These are phyloP conservation scores for Ceratopteris richardii DNA, from an alignment of 75 land plant genomes.

Conservation along the genomic window DNA sequence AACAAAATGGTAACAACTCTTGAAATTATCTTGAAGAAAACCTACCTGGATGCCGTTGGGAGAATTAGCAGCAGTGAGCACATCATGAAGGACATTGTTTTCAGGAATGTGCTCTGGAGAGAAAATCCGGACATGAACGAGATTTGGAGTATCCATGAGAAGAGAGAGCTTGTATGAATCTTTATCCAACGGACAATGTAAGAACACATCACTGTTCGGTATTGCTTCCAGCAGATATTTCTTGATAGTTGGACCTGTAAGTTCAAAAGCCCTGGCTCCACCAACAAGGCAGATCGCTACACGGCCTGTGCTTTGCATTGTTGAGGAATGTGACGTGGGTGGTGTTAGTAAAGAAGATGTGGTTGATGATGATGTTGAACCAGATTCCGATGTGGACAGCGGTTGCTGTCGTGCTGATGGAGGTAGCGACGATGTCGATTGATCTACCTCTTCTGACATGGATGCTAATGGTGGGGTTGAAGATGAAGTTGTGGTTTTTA, in stretches of 20 bases:
- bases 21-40: too few species aligned
- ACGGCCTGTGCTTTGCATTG: conserved; percentile 1
- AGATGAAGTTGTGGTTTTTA: neutral
- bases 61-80: conserved; percentile 57
- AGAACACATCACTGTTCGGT: conserved; percentile 59
- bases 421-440: neutral
- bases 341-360: neutral
- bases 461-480: neutral
- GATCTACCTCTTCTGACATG: too few species aligned
- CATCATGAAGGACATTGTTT: conserved; percentile 26
- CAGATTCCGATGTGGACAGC: neutral
- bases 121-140: conserved; percentile 58
- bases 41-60: conserved; percentile 90
- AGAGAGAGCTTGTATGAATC: conserved; percentile 56
- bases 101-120: conserved; percentile 28
- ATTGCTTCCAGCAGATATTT: conserved; percentile 40
- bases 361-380: neutral
- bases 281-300: conserved; percentile 93
- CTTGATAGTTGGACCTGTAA: conserved; percentile 71
- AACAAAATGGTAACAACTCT: too few species aligned
- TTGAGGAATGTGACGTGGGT: neutral
- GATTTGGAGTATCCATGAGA: conserved; percentile 26
- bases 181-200: conserved; percentile 66
- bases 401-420: neutral
- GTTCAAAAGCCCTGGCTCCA: conserved; percentile 82